Evolutionary conservation across 192 early-diverging fungal species (phyloP).

Genomic region (Rhizophagus prolifer): DNA sequence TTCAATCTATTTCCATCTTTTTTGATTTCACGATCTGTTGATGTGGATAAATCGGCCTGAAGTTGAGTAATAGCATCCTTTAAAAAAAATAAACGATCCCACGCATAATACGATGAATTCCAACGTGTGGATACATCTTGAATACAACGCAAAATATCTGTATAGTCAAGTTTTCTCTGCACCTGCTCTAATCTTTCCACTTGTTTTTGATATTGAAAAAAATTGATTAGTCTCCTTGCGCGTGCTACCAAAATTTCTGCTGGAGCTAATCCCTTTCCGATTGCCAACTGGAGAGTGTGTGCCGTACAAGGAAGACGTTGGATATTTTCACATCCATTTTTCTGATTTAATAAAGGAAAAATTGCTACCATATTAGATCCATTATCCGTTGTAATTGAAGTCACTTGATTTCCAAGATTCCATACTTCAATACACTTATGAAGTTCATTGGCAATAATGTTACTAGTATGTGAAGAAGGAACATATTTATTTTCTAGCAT

Average conservation of each 20-base stretch:
- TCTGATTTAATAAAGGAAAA: too few species aligned
- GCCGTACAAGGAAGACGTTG: too few species aligned
- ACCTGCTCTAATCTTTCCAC: too few species aligned
- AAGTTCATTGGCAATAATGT: too few species aligned
- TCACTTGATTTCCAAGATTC: neutral
- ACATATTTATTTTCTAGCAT: too few species aligned
- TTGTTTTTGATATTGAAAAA: too few species aligned
- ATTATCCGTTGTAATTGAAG: neutral
- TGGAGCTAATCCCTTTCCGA: neutral
- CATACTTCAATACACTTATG: too few species aligned
- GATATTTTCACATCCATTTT: too few species aligned
- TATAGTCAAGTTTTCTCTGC: neutral
- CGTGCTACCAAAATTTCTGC: neutral
- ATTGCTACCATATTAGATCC: too few species aligned
- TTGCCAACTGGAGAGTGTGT: neutral
- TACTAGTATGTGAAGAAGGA: too few species aligned
- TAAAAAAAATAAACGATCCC: neutral
- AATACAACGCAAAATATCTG: neutral
- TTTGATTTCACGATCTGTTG: neutral
- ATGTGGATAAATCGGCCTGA: neutral
- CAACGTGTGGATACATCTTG: neutral
- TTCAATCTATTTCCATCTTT: too few species aligned
- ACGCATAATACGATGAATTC: neutral
- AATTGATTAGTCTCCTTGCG: too few species aligned
- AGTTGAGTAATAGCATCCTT: slow-evolving; percentile 13